Conservation (phyloP, 306 rosid species). For the Abrus precatorius region DNA sequence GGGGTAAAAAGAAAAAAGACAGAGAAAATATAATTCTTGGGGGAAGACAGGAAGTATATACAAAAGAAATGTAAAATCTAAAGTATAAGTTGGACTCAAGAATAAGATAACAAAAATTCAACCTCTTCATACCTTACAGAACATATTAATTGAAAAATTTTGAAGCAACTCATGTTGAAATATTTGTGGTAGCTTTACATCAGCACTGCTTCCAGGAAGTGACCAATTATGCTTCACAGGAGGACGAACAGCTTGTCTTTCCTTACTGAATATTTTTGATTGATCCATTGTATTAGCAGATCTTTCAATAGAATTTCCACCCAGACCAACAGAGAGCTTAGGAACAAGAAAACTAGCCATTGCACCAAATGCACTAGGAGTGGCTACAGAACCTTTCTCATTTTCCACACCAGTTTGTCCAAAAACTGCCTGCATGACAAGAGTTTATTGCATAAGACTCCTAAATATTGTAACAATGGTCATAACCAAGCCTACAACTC, state of each 20-base stretch:
- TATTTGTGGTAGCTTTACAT: constrained; percentile 83
- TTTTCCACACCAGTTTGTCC: constrained; percentile 78
- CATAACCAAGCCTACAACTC: constrained; percentile 29
- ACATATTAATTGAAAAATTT: constrained; percentile 92
- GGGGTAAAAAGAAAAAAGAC: background rate
- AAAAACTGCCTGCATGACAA: constrained; percentile 80
- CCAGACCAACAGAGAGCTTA: constrained; percentile 84
- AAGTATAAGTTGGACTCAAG: background rate
- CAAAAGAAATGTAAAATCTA: constrained; percentile 35
- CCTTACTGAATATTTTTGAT: constrained; percentile 72
- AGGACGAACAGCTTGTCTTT: constrained; percentile 90
- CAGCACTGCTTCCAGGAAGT: constrained; percentile 71
- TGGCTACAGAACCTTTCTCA: constrained; percentile 71
- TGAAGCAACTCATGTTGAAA: constrained; percentile 97
- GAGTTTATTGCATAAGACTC: constrained; percentile 45
- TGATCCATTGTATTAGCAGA: constrained; percentile 74
- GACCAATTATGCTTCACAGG: constrained; percentile 98
- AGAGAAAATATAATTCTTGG: background rate
- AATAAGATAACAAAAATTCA: constrained; percentile 28
- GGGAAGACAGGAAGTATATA: constrained; percentile 6
- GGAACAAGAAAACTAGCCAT: constrained; percentile 99
- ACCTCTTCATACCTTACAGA: constrained; percentile 81
- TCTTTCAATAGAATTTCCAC: constrained; percentile 81
- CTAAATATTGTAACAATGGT: constrained; percentile 34
- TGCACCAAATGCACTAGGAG: constrained; percentile 93